These are phyloP conservation scores for Entomortierella parvispora DNA, from an alignment of 192 early-diverging fungal species.

Conservation along the genomic window DNA sequence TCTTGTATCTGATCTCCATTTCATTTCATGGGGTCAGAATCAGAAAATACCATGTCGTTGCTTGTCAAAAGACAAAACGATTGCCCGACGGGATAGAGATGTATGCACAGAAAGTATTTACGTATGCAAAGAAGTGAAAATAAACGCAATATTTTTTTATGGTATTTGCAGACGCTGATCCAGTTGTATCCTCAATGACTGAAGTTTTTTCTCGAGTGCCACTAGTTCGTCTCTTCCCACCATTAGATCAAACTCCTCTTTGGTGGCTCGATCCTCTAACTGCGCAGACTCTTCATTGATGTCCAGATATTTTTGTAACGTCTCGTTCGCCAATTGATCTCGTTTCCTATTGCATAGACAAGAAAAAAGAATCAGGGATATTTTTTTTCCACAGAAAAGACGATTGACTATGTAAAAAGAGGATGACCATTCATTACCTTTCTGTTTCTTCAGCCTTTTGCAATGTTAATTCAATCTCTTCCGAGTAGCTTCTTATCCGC, in stretches of 20 bases:
- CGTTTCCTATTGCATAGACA: constrained; percentile 7
- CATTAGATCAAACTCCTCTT: constrained; percentile 29
- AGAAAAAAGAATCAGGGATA: not conserved
- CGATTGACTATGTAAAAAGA: not conserved
- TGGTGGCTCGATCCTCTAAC: constrained; percentile 19
- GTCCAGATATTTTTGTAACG: constrained; percentile 7
- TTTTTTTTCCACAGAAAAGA: not conserved
- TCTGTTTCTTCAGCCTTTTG: constrained; percentile 12
- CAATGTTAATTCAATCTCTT: constrained; percentile 5
- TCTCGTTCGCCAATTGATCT: constrained; percentile 8
- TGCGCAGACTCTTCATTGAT: constrained; percentile 11
- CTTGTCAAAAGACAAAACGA: too few species aligned
- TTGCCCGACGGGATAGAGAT: too few species aligned
- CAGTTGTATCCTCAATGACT: constrained; percentile 14
- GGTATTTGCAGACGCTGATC: not conserved
- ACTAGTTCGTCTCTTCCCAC: constrained; percentile 12
- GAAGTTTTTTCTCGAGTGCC: constrained; percentile 1
- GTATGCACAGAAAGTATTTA: too few species aligned
- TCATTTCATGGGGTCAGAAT: not conserved
- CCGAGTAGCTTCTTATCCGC: not conserved
- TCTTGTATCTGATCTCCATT: not conserved
- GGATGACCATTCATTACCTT: constrained; percentile 14
- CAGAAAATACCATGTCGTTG: too few species aligned
- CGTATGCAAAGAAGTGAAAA: too few species aligned
- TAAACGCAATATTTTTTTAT: too few species aligned